A percentile compares a stretch with the other conserved stretches of the same genome.
Conservation (phyloP, 768 basidiomycete genomes). For the Pleurotus platypus region DNA sequence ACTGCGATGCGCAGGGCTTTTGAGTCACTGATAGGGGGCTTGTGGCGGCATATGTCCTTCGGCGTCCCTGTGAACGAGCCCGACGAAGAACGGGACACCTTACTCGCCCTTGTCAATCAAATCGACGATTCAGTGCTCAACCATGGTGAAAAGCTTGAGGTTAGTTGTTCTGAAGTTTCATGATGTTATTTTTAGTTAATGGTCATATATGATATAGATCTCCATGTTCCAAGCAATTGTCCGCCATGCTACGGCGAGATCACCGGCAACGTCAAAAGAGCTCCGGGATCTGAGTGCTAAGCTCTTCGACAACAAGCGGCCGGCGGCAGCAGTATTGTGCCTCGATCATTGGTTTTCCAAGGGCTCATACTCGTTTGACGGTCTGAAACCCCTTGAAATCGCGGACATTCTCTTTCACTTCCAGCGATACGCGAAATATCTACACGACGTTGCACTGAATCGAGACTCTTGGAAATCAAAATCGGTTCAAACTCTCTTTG, state of each 20-base stretch:
- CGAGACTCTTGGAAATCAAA: slow-evolving; percentile 19
- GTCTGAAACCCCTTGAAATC: slow-evolving; percentile 21
- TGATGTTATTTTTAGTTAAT: too few relatives aligned
- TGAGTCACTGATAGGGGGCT: slow-evolving; percentile 34
- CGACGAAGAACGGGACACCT: slow-evolving; percentile 3
- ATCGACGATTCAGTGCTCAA: neutral
- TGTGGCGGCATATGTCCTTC: slow-evolving; percentile 46
- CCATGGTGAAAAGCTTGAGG: neutral
- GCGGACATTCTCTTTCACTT: slow-evolving; percentile 29
- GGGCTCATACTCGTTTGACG: slow-evolving; percentile 19
- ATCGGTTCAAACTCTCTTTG: slow-evolving; percentile 30
- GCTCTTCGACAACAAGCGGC: slow-evolving; percentile 24
- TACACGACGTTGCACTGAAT: slow-evolving; percentile 24
- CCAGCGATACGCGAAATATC: slow-evolving; percentile 26
- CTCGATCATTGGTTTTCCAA: slow-evolving; percentile 36
- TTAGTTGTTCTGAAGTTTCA: too few relatives aligned
- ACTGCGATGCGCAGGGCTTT: slow-evolving; percentile 29
- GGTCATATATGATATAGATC: too few relatives aligned
- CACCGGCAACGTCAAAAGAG: slow-evolving; percentile 12
- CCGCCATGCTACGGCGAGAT: neutral
- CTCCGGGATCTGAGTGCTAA: slow-evolving; percentile 27
- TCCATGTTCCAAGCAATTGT: slow-evolving; percentile 33
- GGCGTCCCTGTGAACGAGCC: slow-evolving; percentile 18
- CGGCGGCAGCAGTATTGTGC: slow-evolving; percentile 35
- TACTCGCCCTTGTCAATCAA: too few relatives aligned